phyloP scores from a whole-genome alignment of 768 basidiomycete genomes.

The Zangia roseola region DNA sequence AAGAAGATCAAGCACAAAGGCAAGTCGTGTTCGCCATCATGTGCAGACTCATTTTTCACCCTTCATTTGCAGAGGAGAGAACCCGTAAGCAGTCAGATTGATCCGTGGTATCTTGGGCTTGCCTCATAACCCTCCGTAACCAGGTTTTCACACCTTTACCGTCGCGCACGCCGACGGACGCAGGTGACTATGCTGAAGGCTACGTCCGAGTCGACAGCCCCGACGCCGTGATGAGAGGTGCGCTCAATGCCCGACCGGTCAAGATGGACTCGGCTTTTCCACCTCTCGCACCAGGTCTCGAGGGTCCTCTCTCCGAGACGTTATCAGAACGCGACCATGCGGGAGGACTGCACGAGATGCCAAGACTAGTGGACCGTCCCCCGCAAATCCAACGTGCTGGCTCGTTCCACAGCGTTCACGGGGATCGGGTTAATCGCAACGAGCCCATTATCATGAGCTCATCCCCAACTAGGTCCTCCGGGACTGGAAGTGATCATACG shows the following conservation, averaged over 20 bases:
- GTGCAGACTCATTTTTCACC: slow-evolving; percentile 11
- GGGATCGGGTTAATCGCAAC: slow-evolving; percentile 14
- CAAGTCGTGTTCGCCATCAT: slow-evolving; percentile 8
- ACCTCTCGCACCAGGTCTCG: slow-evolving; percentile 20
- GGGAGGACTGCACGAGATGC: slow-evolving; percentile 16
- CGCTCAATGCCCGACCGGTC: slow-evolving; percentile 32
- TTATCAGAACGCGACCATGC: slow-evolving; percentile 23
- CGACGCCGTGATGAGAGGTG: slow-evolving; percentile 31
- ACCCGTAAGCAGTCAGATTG: slow-evolving; percentile 23
- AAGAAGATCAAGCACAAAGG: slow-evolving; percentile 30
- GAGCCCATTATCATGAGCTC: slow-evolving; percentile 23
- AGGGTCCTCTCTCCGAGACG: slow-evolving; percentile 19
- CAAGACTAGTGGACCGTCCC: slow-evolving; percentile 26
- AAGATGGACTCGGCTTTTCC: slow-evolving; percentile 22
- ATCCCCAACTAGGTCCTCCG: slow-evolving; percentile 19
- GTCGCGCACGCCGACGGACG: slow-evolving; percentile 33
- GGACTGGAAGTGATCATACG: slow-evolving; percentile 31
- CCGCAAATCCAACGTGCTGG: slow-evolving; percentile 14
- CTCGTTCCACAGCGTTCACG: slow-evolving; percentile 22
- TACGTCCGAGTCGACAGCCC: slow-evolving; percentile 32
- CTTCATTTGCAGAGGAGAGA: slow-evolving; percentile 27
- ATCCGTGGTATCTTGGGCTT: neutral
- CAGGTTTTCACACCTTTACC: slow-evolving; percentile 34
- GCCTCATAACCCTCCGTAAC: slow-evolving; percentile 6
- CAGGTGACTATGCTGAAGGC: slow-evolving; percentile 32